A percentile compares a stretch with the other conserved stretches of the same genome.
These are phyloP conservation scores for Sclerotinia sclerotiorum DNA, from an alignment of 2,329 filamentous ascomycete genomes.

Conservation along the genomic window DNA sequence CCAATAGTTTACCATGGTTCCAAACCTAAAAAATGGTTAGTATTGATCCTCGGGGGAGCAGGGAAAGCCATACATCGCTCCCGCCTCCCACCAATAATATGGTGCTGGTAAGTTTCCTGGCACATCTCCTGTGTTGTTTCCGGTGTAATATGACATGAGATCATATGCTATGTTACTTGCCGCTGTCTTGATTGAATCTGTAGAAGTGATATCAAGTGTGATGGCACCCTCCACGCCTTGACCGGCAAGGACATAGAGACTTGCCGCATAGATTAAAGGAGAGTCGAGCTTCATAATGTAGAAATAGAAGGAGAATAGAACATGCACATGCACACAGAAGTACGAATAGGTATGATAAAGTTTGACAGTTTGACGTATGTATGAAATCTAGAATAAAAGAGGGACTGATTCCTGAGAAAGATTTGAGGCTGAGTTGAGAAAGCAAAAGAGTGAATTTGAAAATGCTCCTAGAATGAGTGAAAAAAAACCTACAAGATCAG, in stretches of 20 bases:
- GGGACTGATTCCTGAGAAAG: constrained; percentile 14
- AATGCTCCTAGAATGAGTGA: background rate
- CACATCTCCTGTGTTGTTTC: constrained; percentile 47
- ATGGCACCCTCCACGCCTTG: constrained; percentile 21
- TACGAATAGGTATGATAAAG: background rate
- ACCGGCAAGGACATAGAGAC: constrained; percentile 13
- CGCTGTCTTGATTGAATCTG: constrained; percentile 38
- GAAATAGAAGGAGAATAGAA: background rate
- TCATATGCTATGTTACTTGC: constrained; percentile 44
- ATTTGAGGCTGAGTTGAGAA: background rate
- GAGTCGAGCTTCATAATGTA: constrained; percentile 17
- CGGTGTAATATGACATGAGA: constrained; percentile 53
- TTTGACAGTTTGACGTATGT: constrained; percentile 5
- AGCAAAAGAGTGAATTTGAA: constrained; percentile 20
- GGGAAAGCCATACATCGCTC: constrained; percentile 52
- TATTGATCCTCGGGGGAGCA: background rate
- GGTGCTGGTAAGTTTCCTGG: constrained; percentile 48
- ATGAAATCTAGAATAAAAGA: constrained; percentile 17
- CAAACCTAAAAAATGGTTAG: constrained; percentile 41
- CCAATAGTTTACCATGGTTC: constrained; percentile 75
- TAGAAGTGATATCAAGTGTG: constrained; percentile 17
- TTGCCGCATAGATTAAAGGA: constrained; percentile 15
- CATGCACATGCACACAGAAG: constrained; percentile 3
- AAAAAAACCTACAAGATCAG: constrained; percentile 14
- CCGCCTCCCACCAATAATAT: constrained; percentile 38